Evolutionary conservation across 2,329 filamentous ascomycete genomes (phyloP).

Genomic region (Talaromyces sp.): DNA sequence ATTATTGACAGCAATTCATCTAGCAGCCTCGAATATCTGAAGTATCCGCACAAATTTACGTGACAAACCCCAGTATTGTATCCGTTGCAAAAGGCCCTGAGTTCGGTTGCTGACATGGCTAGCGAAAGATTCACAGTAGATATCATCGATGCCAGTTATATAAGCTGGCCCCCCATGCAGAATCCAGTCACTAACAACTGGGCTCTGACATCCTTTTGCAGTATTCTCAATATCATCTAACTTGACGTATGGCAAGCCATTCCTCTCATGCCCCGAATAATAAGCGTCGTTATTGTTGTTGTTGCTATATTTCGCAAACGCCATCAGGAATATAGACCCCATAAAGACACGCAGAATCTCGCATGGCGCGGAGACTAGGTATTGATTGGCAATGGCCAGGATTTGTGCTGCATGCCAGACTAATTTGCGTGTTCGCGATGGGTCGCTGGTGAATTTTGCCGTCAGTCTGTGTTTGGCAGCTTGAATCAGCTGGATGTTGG

Average conservation of each 20-base stretch:
- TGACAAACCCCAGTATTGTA: constrained; percentile 16
- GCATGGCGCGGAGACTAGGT: constrained; percentile 15
- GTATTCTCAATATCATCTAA: neutral
- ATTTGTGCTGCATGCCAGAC: constrained; percentile 17
- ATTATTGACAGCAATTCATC: neutral
- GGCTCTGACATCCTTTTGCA: neutral
- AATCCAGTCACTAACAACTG: constrained; percentile 5
- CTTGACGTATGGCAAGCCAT: neutral
- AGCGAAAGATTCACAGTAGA: neutral
- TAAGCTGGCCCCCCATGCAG: constrained; percentile 5
- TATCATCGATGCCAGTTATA: constrained; percentile 1
- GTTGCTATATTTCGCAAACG: constrained; percentile 7
- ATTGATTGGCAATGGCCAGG: constrained; percentile 12
- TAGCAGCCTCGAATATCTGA: constrained; percentile 7
- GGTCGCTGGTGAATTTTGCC: constrained; percentile 1
- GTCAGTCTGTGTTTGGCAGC: constrained; percentile 5
- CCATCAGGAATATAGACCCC: constrained; percentile 15
- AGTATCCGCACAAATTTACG: constrained; percentile 14
- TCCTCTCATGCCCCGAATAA: neutral
- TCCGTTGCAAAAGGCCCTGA: constrained; percentile 1
- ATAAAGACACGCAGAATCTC: constrained; percentile 17
- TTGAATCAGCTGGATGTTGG: neutral
- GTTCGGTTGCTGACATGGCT: constrained; percentile 10
- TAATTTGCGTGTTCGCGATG: constrained; percentile 5
- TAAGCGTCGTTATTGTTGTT: neutral